phyloP scores from a whole-genome alignment of 805 yeast species.

The Cephaloascus albidus region DNA sequence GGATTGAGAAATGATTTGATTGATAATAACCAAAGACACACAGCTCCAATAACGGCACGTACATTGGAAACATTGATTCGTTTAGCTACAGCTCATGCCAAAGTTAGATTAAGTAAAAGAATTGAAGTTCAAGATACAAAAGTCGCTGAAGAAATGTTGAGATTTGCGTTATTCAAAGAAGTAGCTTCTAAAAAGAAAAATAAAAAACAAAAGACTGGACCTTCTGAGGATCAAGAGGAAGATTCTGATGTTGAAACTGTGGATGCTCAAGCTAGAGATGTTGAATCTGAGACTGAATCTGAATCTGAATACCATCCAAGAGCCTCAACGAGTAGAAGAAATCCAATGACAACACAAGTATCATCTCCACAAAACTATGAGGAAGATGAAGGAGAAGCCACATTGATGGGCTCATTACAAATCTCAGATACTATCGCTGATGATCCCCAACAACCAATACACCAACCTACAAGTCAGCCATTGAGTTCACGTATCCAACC shows the following conservation, averaged over 20 bases:
- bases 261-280: too few relatives aligned
- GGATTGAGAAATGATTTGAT: slow-evolving; percentile 69
- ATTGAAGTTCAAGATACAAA: slow-evolving; percentile 73
- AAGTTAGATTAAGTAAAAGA: slow-evolving; percentile 73
- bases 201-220: too few relatives aligned
- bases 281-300: too few relatives aligned
- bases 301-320: slow-evolving; percentile 5
- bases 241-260: slow-evolving; percentile 13
- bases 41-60: slow-evolving; percentile 97
- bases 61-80: slow-evolving; percentile 94
- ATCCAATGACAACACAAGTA: not conserved
- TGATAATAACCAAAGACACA: slow-evolving; percentile 56
- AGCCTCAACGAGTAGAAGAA: not conserved
- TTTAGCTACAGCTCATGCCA: slow-evolving; percentile 93
- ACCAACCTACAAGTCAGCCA: slow-evolving; percentile 11
- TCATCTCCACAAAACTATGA: not conserved
- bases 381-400: too few relatives aligned
- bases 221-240: slow-evolving; percentile 15
- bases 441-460: slow-evolving; percentile 10
- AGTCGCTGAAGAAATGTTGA: slow-evolving; percentile 76
- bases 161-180: slow-evolving; percentile 83
- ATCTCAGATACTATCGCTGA: slow-evolving; percentile 3
- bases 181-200: slow-evolving; percentile 29
- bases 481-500: slow-evolving; percentile 4
- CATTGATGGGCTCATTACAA: not conserved